Evolutionary conservation across 2,329 filamentous ascomycete species (phyloP).

Genomic region (Coniella vitis): DNA sequence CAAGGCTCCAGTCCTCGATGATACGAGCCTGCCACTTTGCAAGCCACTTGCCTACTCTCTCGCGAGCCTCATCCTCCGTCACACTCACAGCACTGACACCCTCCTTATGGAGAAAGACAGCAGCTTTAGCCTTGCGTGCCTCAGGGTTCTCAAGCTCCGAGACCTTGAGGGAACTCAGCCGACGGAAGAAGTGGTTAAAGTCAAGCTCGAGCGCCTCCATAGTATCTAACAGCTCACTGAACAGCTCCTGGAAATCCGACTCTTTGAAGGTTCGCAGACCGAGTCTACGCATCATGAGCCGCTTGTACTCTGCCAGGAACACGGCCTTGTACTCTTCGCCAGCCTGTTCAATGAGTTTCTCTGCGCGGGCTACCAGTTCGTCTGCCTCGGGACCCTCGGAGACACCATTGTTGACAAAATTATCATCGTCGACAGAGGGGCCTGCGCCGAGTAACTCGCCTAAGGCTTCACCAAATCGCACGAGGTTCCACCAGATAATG

Average conservation of each 20-base stretch:
- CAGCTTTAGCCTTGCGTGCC: conserved; percentile 56
- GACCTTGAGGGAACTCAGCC: conserved; percentile 59
- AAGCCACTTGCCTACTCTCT: conserved; percentile 71
- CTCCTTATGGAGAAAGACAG: conserved; percentile 73
- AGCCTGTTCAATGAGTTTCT: conserved; percentile 70
- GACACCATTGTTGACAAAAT: conserved; percentile 69
- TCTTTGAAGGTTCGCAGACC: conserved; percentile 66
- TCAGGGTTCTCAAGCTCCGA: conserved; percentile 59
- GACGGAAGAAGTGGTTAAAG: conserved; percentile 90
- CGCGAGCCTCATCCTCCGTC: conserved; percentile 57
- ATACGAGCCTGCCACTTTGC: conserved; percentile 67
- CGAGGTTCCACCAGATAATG: conserved; percentile 98
- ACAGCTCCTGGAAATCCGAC: conserved; percentile 71
- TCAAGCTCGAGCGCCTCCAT: conserved; percentile 80
- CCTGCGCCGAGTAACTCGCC: conserved; percentile 84
- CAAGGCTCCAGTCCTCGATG: conserved; percentile 64
- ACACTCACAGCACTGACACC: conserved; percentile 50
- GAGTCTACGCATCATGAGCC: conserved; percentile 71
- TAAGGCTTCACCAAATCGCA: conserved; percentile 80
- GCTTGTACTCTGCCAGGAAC: conserved; percentile 85
- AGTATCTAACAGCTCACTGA: conserved; percentile 74
- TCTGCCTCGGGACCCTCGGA: conserved; percentile 54
- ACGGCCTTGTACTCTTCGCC: conserved; percentile 85
- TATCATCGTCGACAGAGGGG: conserved; percentile 59
- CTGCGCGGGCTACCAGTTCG: conserved; percentile 69